phyloP scores from a whole-genome alignment of 345 rosid species.

The Pistacia vera region DNA sequence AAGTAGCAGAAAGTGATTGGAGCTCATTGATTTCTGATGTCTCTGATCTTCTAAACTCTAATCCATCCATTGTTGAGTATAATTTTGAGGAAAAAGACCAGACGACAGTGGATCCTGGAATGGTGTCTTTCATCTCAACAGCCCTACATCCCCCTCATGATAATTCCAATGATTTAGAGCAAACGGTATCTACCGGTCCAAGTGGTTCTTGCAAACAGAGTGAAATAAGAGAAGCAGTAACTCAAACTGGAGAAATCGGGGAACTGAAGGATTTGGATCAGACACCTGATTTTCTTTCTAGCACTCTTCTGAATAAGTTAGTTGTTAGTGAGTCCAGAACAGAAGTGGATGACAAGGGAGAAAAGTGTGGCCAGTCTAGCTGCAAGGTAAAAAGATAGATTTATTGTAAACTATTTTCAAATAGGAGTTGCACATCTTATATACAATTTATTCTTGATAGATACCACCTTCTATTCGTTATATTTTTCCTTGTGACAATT shows the following conservation, averaged over 20 bases:
- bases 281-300: slow-evolving; percentile 34
- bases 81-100: slow-evolving; percentile 27
- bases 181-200: slow-evolving; percentile 16
- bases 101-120: slow-evolving; percentile 36
- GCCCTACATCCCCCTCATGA: slow-evolving; percentile 39
- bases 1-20: slow-evolving; percentile 34
- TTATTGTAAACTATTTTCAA: neutral
- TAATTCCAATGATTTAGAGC: slow-evolving; percentile 16
- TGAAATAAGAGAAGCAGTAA: slow-evolving; percentile 24
- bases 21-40: slow-evolving; percentile 36
- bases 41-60: slow-evolving; percentile 31
- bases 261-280: slow-evolving; percentile 25
- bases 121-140: slow-evolving; percentile 37
- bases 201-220: slow-evolving; percentile 19
- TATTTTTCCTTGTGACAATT: neutral
- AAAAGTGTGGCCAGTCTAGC: slow-evolving; percentile 26
- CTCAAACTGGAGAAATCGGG: slow-evolving; percentile 16
- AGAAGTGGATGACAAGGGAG: slow-evolving; percentile 34
- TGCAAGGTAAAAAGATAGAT: slow-evolving; percentile 42
- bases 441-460: neutral
- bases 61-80: slow-evolving; percentile 27
- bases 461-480: neutral
- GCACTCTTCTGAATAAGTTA: slow-evolving; percentile 23
- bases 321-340: slow-evolving; percentile 28
- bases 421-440: neutral